Base-by-base conservation (phyloP, 2,329 filamentous ascomycete genomes). In the Cladophialophora chaetospira region DNA sequence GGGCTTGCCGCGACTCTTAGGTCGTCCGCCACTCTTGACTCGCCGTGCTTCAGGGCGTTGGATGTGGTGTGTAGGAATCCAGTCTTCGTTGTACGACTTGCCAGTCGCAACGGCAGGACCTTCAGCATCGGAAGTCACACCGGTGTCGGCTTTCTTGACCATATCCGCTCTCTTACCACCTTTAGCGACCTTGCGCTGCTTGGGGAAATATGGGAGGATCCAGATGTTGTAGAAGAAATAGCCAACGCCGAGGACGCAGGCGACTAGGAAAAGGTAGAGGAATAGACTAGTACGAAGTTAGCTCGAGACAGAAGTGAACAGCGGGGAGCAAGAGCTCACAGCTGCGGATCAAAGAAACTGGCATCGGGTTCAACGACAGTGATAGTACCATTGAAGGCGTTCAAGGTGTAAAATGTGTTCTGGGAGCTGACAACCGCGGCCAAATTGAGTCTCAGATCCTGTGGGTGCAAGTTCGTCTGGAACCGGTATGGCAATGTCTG, bases 211-310 rank as follows among this genome's bases (percentile, higher is more conserved):
- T 11, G 91, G 87, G 69, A 91, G 89, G 76, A 99, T 88, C 91
- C 93, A 97, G 69, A 93, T 96, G 80, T 88, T 94, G 84, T 99
- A 99, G 78, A 97, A 91, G 76, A 96, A 96, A 85, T 93, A 97
- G 72, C 88, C 84, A 52, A 87, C 91, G 61, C 88, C 91, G 64
- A 77, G 85, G 72, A 96, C 95, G 62, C 82, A 83, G 61, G 82
- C 86, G 52, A 87, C 80, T 67, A 99, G 88, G 80, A 97, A 87
- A 72, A 96, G 81, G 81, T 97, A 97, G 62, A 99, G 86, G 86
- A 99, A 99, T 78, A 97, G 91, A 72, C 94, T 97, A 62, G 13
- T 48, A 25, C 3, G n/a, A 8, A 15, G 19, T 62, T 17, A 58
- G 25, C 26, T 23, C 9, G 23, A 8, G 61, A 60, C 68, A 54